Conservation (phyloP, 257 asterid species). For the Solanum gandarillasii region DNA sequence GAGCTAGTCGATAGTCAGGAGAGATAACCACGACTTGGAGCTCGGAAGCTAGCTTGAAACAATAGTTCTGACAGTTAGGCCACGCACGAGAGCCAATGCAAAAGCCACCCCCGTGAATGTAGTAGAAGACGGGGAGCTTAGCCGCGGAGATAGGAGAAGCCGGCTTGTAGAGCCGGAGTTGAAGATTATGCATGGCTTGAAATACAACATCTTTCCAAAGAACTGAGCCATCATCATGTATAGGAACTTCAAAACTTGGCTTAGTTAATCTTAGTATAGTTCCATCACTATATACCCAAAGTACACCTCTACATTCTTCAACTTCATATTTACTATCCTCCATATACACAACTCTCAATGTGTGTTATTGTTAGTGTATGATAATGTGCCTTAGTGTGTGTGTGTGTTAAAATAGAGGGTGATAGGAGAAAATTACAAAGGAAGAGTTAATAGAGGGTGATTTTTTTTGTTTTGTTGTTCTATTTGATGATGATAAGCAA, state of each 20-base stretch:
- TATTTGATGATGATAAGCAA: not conserved
- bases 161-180: slow-evolving; percentile 72
- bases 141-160: slow-evolving; percentile 8
- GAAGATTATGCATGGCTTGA: slow-evolving; percentile 31
- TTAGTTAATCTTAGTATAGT: slow-evolving; percentile 44
- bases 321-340: slow-evolving; percentile 20
- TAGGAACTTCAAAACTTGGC: slow-evolving; percentile 40
- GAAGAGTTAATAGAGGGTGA: not conserved
- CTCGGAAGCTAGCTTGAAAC: slow-evolving; percentile 52
- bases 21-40: slow-evolving; percentile 49
- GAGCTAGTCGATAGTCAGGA: slow-evolving; percentile 70
- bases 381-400: not conserved
- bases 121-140: slow-evolving; percentile 60
- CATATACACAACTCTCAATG: not conserved
- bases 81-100: slow-evolving; percentile 64
- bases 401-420: not conserved
- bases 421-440: not conserved
- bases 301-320: slow-evolving; percentile 71
- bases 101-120: slow-evolving; percentile 73
- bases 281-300: slow-evolving; percentile 57
- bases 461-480: not conserved
- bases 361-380: not conserved
- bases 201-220: slow-evolving; percentile 52
- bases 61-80: slow-evolving; percentile 79
- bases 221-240: slow-evolving; percentile 52